phyloP scores from a whole-genome alignment of 2,329 filamentous ascomycete genomes.

The Aurifilum marmelostoma region DNA sequence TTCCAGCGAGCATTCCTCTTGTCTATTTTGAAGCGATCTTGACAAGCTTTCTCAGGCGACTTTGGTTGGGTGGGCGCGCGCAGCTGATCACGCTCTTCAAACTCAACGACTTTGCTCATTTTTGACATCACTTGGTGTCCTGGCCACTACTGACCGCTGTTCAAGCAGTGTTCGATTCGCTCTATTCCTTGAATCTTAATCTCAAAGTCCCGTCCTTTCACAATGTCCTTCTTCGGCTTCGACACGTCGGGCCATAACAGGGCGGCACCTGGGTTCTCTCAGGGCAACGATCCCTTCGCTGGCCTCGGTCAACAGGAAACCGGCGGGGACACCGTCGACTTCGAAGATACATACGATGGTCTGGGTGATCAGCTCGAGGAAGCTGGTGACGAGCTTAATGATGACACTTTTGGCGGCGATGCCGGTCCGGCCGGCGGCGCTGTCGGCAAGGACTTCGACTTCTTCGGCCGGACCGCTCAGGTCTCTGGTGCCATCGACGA shows the following conservation, averaged over 20 bases:
- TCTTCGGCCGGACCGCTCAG: slow-evolving; percentile 89
- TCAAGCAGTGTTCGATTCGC: slow-evolving; percentile 5
- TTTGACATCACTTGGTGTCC: neutral
- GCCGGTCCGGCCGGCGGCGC: slow-evolving; percentile 47
- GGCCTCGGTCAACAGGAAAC: slow-evolving; percentile 69
- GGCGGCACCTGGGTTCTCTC: slow-evolving; percentile 78
- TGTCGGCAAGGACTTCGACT: slow-evolving; percentile 94
- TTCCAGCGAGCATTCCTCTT: slow-evolving; percentile 3
- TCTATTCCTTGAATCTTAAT: neutral
- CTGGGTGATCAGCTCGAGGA: slow-evolving; percentile 90
- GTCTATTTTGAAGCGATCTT: neutral
- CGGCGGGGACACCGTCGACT: slow-evolving; percentile 66
- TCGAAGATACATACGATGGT: slow-evolving; percentile 97
- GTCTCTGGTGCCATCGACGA: slow-evolving; percentile 85
- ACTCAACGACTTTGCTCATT: neutral
- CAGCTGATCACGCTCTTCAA: neutral
- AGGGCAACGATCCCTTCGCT: slow-evolving; percentile 84
- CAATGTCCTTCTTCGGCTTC: slow-evolving; percentile 93
- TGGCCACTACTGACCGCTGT: neutral
- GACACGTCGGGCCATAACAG: slow-evolving; percentile 72
- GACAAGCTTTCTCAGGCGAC: neutral
- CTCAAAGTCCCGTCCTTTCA: slow-evolving; percentile 28
- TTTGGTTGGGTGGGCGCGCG: neutral
- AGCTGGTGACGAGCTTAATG: slow-evolving; percentile 91
- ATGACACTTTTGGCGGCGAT: slow-evolving; percentile 81